Base-by-base conservation (phyloP, 1,284 basidiomycete species). In the Austroboletus novae-zelandiae region DNA sequence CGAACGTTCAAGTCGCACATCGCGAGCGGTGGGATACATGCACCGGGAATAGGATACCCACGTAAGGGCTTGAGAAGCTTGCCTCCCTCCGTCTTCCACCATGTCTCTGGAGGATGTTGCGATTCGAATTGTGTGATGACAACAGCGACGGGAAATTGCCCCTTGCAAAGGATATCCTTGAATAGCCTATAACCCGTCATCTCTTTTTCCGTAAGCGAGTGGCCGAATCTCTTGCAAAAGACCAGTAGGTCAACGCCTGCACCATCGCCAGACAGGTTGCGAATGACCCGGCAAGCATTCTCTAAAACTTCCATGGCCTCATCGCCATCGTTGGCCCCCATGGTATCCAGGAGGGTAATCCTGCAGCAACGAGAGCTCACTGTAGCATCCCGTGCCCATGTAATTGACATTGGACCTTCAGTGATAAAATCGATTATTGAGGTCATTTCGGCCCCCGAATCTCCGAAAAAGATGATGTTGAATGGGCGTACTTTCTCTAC, bases 241-340 rank as follows among this genome's bases (percentile, higher is more conserved):
- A 71, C 56, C 17, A 71, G 58, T 10, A 71, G 34, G 60, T 54
- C 61, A 14, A 71, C 41, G 6, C 62, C 2, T 8, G 27, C 62
- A 5, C 48, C 58, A 1, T 30, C n/a, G 30, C 1, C 1, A 4
- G 14, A 32, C 25, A 57, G 17, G 18, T 25, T 6, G 4, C n/a
- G 46, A 27, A 56, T 31, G 18, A 58, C 43, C 5, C 11, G 17
- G 7, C 11, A 25, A 1, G 43, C 43, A n/a, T 23, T 41, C 23
- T 37, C 5, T 1, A 30, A n/a, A 9, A 48, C 47, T 2, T 43
- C 9, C 32, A 10, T 27, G 23, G 8, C 29, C 5, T 11, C 13
- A 15, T 42, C 23, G 7, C 37, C 36, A 9, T 35, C 14, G 11
- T 18, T 5, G 44, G 50, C 39, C 18, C 47, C 54, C 14, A 52